A percentile compares a stretch with the other conserved stretches of the same genome.
phyloP scores from a whole-genome alignment of 2,329 filamentous ascomycete species.

The Arthroderma uncinatum region DNA sequence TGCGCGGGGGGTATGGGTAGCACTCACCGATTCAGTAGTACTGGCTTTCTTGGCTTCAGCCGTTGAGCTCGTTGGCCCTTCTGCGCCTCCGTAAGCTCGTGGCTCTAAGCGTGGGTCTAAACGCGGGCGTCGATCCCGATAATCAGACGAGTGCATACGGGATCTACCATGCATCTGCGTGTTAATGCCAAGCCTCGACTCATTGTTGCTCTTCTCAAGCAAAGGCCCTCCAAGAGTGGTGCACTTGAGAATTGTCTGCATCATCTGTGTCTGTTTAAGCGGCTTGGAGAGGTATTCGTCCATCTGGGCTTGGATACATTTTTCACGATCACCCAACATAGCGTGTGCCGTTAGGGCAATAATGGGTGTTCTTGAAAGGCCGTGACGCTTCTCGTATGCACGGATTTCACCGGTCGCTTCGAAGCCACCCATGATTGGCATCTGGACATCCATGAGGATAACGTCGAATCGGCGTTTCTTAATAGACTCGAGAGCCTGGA shows the following conservation, averaged over 20 bases:
- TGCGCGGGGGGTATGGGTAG: too few relatives aligned
- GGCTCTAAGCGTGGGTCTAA: neutral
- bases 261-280: slow-evolving; percentile 90
- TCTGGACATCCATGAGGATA: slow-evolving; percentile 98
- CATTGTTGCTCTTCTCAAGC: slow-evolving; percentile 33
- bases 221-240: slow-evolving; percentile 62
- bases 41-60: neutral
- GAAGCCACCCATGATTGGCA: slow-evolving; percentile 99
- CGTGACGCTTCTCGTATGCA: slow-evolving; percentile 77
- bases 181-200: slow-evolving; percentile 15
- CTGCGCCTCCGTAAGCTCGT: neutral
- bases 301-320: slow-evolving; percentile 98
- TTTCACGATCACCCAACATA: slow-evolving; percentile 96
- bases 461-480: slow-evolving; percentile 90
- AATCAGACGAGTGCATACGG: slow-evolving; percentile 2
- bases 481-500: slow-evolving; percentile 85
- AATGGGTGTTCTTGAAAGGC: slow-evolving; percentile 76
- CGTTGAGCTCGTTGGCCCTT: neutral
- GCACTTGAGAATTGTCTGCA: slow-evolving; percentile 95
- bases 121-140: neutral
- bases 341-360: slow-evolving; percentile 95
- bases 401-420: slow-evolving; percentile 94
- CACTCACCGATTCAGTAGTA: neutral
- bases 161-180: neutral
- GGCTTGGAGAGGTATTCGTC: slow-evolving; percentile 97